phyloP scores from a whole-genome alignment of 2,329 filamentous ascomycete species.

The Aspergillus brunneoviolaceus region DNA sequence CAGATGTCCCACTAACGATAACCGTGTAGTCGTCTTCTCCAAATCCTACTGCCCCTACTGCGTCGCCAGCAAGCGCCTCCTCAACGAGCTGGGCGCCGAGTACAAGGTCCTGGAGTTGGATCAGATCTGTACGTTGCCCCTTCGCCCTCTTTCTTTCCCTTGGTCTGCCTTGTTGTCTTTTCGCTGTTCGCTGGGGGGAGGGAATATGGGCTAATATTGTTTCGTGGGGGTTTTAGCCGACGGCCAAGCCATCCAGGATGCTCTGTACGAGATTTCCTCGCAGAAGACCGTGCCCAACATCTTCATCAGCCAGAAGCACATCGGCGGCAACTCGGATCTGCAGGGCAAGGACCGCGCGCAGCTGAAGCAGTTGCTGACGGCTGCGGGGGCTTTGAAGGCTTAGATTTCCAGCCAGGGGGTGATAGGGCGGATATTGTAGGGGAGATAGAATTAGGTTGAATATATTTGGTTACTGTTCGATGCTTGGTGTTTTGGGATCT shows the following conservation, averaged over 20 bases:
- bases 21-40: slow-evolving; percentile 73
- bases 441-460: not conserved
- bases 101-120: slow-evolving; percentile 80
- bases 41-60: slow-evolving; percentile 98
- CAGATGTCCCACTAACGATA: too few relatives aligned
- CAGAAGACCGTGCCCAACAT: slow-evolving; percentile 95
- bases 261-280: slow-evolving; percentile 73
- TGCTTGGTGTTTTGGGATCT: too few relatives aligned
- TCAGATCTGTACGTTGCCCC: slow-evolving; percentile 64
- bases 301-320: slow-evolving; percentile 87
- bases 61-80: slow-evolving; percentile 70
- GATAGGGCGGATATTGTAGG: not conserved
- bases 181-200: not conserved
- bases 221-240: slow-evolving; percentile 59
- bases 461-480: not conserved
- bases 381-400: slow-evolving; percentile 60
- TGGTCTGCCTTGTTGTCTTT: not conserved
- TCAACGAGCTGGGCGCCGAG: slow-evolving; percentile 69
- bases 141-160: too few relatives aligned
- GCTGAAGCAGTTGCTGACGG: slow-evolving; percentile 64
- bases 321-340: slow-evolving; percentile 92
- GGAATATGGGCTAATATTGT: too few relatives aligned
- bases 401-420: not conserved
- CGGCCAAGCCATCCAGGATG: slow-evolving; percentile 76
- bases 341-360: slow-evolving; percentile 63